Percentiles rank a stretch among this genome's conserved stretches.
phyloP scores from a whole-genome alignment of 163 green algal species.

The Chloroidium sp. region DNA sequence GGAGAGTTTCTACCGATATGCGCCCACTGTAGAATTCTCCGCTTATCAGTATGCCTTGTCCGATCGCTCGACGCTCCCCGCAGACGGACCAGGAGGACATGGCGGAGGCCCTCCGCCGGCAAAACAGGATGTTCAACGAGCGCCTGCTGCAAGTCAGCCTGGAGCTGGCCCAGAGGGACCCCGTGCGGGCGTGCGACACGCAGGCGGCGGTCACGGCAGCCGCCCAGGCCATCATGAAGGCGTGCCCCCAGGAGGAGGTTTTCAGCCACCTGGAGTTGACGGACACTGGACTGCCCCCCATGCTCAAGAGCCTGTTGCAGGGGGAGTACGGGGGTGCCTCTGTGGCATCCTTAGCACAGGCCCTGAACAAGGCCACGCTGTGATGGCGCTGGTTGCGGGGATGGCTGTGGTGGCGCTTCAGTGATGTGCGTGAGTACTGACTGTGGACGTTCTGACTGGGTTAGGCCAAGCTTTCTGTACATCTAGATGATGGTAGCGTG shows the following conservation, averaged over 20 bases:
- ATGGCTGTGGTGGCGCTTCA: too few species aligned
- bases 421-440: too few species aligned
- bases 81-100: slow-evolving; percentile 15
- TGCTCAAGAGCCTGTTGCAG: too few species aligned
- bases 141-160: slow-evolving; percentile 20
- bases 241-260: too few species aligned
- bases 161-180: slow-evolving; percentile 10
- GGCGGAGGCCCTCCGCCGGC: not conserved
- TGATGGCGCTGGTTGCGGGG: too few species aligned
- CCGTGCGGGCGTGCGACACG: slow-evolving; percentile 20
- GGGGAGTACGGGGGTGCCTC: too few species aligned
- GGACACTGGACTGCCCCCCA: not conserved
- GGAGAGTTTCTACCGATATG: not conserved
- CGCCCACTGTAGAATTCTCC: not conserved
- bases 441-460: too few species aligned
- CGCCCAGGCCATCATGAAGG: not conserved
- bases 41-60: slow-evolving; percentile 11
- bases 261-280: too few species aligned
- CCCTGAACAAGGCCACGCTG: too few species aligned
- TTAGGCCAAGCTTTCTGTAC: too few species aligned
- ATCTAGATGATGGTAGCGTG: too few species aligned
- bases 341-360: too few species aligned
- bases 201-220: slow-evolving; percentile 22
- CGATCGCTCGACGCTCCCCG: slow-evolving; percentile 8
- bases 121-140: slow-evolving; percentile 7